Evolutionary conservation across 176 grass and related monocot species (phyloP).

Genomic region (Oryza coarctata): DNA sequence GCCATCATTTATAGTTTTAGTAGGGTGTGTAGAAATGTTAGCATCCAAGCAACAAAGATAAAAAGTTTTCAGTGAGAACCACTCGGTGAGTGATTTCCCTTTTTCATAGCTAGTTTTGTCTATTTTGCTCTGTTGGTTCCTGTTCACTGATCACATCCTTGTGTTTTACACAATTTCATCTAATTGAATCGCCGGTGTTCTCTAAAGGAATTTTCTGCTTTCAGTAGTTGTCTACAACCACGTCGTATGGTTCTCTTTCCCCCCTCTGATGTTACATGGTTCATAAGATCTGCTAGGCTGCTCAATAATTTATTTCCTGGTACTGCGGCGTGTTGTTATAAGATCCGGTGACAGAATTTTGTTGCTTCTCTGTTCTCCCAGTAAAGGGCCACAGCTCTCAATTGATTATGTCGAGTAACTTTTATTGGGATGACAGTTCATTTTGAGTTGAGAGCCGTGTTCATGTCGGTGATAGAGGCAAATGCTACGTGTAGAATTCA

Average conservation of each 20-base stretch:
- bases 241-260: neutral
- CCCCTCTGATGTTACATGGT: neutral
- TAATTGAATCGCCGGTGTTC: neutral
- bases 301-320: neutral
- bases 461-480: neutral
- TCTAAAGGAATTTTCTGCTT: neutral
- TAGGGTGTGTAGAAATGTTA: neutral
- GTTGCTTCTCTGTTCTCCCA: neutral
- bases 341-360: slow-evolving; percentile 2
- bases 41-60: neutral
- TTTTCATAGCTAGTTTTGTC: neutral
- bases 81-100: neutral
- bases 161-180: neutral
- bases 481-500: neutral
- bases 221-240: neutral
- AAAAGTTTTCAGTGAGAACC: neutral
- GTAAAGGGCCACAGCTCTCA: neutral
- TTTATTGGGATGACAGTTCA: neutral
- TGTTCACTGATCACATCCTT: neutral
- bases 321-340: neutral
- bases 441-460: neutral
- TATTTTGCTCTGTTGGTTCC: neutral
- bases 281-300: neutral
- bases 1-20: neutral
- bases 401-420: neutral